Evolutionary conservation across 306 rosid species (phyloP).

Genomic region (Begonia peltatifolia): DNA sequence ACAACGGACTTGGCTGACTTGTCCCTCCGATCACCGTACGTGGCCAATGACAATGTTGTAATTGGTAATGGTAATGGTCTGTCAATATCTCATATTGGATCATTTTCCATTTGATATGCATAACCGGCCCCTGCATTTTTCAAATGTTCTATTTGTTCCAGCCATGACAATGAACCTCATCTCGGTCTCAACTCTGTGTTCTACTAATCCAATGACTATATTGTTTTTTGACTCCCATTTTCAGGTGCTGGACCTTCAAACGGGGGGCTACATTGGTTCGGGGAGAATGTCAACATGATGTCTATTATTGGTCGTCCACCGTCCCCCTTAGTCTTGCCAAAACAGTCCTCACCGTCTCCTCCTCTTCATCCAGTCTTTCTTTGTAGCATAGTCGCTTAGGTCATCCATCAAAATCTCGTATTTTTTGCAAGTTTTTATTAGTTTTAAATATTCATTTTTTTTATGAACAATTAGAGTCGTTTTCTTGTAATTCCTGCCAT

Average conservation of each 20-base stretch:
- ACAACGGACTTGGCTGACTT: neutral
- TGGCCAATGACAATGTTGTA: neutral
- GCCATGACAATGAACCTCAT: neutral
- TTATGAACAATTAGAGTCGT: neutral
- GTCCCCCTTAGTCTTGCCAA: neutral
- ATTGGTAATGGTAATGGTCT: neutral
- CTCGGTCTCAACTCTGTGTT: neutral
- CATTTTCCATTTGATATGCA: too few species aligned
- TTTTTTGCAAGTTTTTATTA: neutral
- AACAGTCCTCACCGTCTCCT: neutral
- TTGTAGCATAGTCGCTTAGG: neutral
- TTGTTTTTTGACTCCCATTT: neutral
- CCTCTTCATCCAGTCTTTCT: neutral
- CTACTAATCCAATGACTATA: neutral
- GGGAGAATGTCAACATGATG: neutral
- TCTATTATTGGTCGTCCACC: neutral
- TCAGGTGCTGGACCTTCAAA: neutral
- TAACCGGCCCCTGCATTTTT: neutral
- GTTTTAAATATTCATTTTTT: neutral
- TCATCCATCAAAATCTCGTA: neutral
- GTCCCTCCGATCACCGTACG: neutral
- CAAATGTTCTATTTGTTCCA: neutral
- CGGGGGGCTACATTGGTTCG: neutral
- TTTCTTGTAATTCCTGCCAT: neutral
- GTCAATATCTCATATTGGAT: neutral